Evolutionary conservation across 2,329 filamentous ascomycete genomes (phyloP), one percentile per base, ranked within the genome.

Genomic region (Botrytis tulipae): DNA sequence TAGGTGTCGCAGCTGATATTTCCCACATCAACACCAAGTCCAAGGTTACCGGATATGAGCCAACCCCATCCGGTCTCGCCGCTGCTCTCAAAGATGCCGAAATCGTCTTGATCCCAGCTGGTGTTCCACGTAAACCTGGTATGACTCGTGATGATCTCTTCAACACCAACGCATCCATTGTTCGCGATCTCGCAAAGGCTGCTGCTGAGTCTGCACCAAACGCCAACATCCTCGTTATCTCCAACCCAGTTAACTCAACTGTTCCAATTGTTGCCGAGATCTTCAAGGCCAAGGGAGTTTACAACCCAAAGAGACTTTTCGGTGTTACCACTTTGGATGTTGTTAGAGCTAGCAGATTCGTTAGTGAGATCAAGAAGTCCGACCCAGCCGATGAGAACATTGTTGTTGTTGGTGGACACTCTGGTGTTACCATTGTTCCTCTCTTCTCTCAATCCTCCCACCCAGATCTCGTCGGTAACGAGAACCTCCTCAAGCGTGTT

Each of bases 81-180:
- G 83, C 90, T 75, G 94, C 96, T 73, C 90, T 99, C 83, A 97
- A 94, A 82, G 93, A 94, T 84, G 93, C 94, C 80, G 95, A 99
- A 84, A 92, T 99, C 80, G 93, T 98, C 81, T 91, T 99, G 86
- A 98, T 99, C 82, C 96, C 96, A 70, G 96, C 96, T 82, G 96
- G 96, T 81, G 97, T 99, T 89, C 96, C 96, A 82, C 94, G 96
- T 97, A 98, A 98, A 89, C 96, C 96, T 80, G 96, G 96, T 81
- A 99, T 99, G 96, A 98, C 93, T 84, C 94, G 96, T 86, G 96
- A 99, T 81, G 96, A 98, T 83, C 93, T 99, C 74, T 99, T 99
- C 92, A 98, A 98, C 87, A 97, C 98, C 88, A 99, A 99, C 84
- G 96, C 96, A 75, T 93, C 95, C 80, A 99, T 99, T 82, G 96